Evolutionary conservation across 2,329 filamentous ascomycete genomes (phyloP).

Genomic region (Sporothrix humicola): DNA sequence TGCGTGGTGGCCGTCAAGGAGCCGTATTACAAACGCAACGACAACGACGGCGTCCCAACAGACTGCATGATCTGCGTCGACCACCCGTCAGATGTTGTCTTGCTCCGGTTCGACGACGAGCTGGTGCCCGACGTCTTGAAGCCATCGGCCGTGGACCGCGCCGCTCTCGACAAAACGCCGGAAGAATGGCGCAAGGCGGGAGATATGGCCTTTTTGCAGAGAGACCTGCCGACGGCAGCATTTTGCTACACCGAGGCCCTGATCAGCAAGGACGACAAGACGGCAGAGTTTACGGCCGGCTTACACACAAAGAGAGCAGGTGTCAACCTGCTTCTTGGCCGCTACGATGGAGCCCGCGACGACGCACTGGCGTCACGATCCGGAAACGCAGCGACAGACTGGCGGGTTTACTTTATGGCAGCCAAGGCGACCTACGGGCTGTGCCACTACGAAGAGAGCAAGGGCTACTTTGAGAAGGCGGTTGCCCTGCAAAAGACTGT

Average conservation of each 20-base stretch:
- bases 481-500: not conserved
- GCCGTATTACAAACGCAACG: slow-evolving; percentile 47
- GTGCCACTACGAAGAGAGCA: slow-evolving; percentile 40
- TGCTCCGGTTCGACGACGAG: slow-evolving; percentile 43
- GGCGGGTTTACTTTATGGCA: slow-evolving; percentile 46
- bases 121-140: slow-evolving; percentile 43
- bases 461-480: slow-evolving; percentile 22
- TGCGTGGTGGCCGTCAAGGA: slow-evolving; percentile 46
- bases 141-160: slow-evolving; percentile 34
- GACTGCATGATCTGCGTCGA: slow-evolving; percentile 48
- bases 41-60: slow-evolving; percentile 41
- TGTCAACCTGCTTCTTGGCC: slow-evolving; percentile 44
- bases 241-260: slow-evolving; percentile 47
- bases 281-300: slow-evolving; percentile 35
- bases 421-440: slow-evolving; percentile 47
- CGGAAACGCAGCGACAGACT: slow-evolving; percentile 40
- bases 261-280: slow-evolving; percentile 37
- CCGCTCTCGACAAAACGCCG: slow-evolving; percentile 36
- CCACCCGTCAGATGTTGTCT: slow-evolving; percentile 46
- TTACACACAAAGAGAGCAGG: slow-evolving; percentile 45
- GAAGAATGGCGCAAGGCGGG: slow-evolving; percentile 36
- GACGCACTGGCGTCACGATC: slow-evolving; percentile 45
- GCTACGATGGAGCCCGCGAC: slow-evolving; percentile 44
- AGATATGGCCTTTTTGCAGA: slow-evolving; percentile 33
- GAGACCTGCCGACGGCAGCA: slow-evolving; percentile 21